These are phyloP conservation scores for Penicillium thymicola DNA, from an alignment of 2,329 filamentous ascomycete genomes.

Conservation along the genomic window DNA sequence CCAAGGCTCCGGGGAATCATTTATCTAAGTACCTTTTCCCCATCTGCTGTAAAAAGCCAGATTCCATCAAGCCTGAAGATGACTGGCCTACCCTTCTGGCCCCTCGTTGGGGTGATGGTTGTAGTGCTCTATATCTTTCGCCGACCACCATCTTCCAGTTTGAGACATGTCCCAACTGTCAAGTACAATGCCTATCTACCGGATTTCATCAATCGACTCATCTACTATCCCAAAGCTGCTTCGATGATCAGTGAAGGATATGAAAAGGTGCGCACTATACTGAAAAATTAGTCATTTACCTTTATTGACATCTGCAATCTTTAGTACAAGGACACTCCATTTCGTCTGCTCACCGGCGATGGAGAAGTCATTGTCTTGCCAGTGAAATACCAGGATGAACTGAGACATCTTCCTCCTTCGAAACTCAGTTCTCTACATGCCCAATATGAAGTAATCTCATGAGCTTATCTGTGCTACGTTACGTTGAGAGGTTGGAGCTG, in stretches of 20 bases:
- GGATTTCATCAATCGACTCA: slow-evolving; percentile 24
- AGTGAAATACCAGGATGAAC: slow-evolving; percentile 25
- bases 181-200: slow-evolving; percentile 21
- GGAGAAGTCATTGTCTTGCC: slow-evolving; percentile 30
- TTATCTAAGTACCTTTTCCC: not conserved
- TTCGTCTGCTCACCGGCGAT: slow-evolving; percentile 29
- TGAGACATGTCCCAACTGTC: slow-evolving; percentile 24
- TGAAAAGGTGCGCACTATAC: slow-evolving; percentile 16
- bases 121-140: slow-evolving; percentile 8
- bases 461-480: not conserved
- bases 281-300: too few relatives aligned
- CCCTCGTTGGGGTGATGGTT: slow-evolving; percentile 10
- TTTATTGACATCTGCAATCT: not conserved
- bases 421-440: slow-evolving; percentile 28
- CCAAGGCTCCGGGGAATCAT: not conserved
- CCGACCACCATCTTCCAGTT: slow-evolving; percentile 2
- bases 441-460: slow-evolving; percentile 23
- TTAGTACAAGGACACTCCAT: slow-evolving; percentile 29
- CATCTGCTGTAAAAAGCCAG: not conserved
- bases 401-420: slow-evolving; percentile 17
- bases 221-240: slow-evolving; percentile 24
- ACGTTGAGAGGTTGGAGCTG: not conserved
- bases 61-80: not conserved
- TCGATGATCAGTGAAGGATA: slow-evolving; percentile 28
- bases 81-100: slow-evolving; percentile 6